Percentiles rank a stretch among this genome's conserved stretches.
Evolutionary conservation across 2,329 filamentous ascomycete genomes (phyloP).

Genomic region (Claviceps digitariae): DNA sequence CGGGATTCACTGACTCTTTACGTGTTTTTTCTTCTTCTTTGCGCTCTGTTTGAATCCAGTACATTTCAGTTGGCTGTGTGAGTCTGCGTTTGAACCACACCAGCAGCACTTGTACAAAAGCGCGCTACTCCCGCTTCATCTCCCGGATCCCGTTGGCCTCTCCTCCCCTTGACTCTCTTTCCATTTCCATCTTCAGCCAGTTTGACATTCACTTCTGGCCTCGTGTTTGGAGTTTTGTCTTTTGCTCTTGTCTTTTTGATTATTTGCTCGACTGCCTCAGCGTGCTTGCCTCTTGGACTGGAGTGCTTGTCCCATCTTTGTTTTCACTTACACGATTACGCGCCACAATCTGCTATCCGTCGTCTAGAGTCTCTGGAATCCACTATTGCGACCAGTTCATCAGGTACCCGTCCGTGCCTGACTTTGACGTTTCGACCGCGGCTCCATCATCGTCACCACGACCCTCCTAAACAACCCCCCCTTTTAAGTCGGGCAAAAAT

Average conservation of each 20-base stretch:
- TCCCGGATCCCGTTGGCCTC: background rate
- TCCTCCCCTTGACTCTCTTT: conserved; percentile 5
- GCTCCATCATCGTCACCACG: conserved; percentile 1
- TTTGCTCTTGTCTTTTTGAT: background rate
- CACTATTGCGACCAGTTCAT: conserved; percentile 7
- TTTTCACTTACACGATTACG: conserved; percentile 4
- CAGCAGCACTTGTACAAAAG: conserved; percentile 9
- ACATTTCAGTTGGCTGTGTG: background rate
- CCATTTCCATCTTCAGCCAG: conserved; percentile 6
- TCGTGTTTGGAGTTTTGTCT: background rate
- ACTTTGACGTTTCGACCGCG: conserved; percentile 4
- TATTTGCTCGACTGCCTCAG: background rate
- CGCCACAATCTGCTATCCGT: conserved; percentile 9
- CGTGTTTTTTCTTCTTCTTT: background rate
- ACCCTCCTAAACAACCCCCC: background rate
- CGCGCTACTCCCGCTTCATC: conserved; percentile 8
- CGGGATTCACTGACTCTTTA: conserved; percentile 6
- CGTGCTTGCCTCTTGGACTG: background rate
- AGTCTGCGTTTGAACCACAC: background rate
- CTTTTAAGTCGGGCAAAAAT: background rate
- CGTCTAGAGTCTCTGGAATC: conserved; percentile 1
- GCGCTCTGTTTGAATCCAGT: background rate
- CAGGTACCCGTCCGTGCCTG: conserved; percentile 12
- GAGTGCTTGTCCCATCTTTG: background rate
- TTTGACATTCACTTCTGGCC: conserved; percentile 1